A percentile compares a stretch with the other conserved stretches of the same genome.
Evolutionary conservation across 129 eudicot species (phyloP).

Genomic region (Tanacetum coccineum): DNA sequence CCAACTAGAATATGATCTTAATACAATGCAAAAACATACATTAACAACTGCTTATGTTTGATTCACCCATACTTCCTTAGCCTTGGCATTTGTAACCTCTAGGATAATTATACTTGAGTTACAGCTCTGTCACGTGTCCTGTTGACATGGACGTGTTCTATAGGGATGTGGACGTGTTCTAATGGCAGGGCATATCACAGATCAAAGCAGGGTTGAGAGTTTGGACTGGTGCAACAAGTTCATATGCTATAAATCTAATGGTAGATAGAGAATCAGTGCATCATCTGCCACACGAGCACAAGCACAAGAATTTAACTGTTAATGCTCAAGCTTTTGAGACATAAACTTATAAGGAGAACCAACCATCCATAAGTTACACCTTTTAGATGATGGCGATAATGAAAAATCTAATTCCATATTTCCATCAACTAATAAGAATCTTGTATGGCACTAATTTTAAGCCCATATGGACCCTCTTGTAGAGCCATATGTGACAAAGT

Average conservation of each 20-base stretch:
- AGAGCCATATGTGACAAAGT: no score
- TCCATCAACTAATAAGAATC: no score
- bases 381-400: no score
- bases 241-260: slow-evolving; percentile 10
- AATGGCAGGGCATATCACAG: slow-evolving; percentile 5
- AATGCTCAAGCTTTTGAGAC: not conserved
- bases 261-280: slow-evolving; percentile 5
- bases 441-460: no score
- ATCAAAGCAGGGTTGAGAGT: slow-evolving; percentile 7
- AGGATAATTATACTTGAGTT: no score
- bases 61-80: not conserved
- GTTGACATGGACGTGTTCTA: no score
- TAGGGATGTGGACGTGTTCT: not conserved
- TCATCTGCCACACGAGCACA: slow-evolving; percentile 9
- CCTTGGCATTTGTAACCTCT: no score
- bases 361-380: not conserved
- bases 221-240: slow-evolving; percentile 1
- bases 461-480: no score
- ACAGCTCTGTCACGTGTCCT: no score
- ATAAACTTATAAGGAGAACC: slow-evolving; percentile 7
- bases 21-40: no score
- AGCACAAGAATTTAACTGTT: not conserved
- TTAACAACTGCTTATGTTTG: not conserved
- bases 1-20: no score
- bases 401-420: no score